These are phyloP conservation scores for Aotearoamyces nothofagi DNA, from an alignment of 2,329 filamentous ascomycete species.

Conservation along the genomic window DNA sequence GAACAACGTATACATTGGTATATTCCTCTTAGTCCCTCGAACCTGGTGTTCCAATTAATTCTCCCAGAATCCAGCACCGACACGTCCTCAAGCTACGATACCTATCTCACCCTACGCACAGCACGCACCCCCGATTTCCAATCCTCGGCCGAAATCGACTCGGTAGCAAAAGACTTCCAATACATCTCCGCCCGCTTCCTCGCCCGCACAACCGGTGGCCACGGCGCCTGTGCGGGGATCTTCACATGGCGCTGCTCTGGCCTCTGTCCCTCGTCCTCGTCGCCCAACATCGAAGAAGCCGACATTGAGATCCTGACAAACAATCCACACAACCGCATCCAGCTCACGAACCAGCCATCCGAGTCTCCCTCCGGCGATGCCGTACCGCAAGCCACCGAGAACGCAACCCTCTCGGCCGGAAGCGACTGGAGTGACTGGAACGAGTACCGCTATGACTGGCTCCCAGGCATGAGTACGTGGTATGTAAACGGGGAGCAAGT, in stretches of 20 bases:
- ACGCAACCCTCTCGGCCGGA: conserved; percentile 7
- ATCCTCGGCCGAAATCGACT: conserved; percentile 16
- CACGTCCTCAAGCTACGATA: conserved; percentile 5
- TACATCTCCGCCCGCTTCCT: conserved; percentile 15
- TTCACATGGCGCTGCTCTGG: conserved; percentile 19
- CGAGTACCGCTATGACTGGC: conserved; percentile 17
- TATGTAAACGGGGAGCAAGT: conserved; percentile 16
- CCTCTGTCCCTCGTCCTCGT: no score
- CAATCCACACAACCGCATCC: conserved; percentile 12
- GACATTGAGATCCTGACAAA: conserved; percentile 19
- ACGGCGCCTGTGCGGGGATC: conserved; percentile 17
- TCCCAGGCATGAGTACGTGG: conserved; percentile 14
- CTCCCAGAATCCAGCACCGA: conserved; percentile 2
- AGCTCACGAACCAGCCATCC: conserved; percentile 18
- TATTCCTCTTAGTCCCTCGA: no score
- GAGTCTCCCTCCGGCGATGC: conserved; percentile 9
- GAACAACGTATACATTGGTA: conserved; percentile 5
- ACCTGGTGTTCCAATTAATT: no score
- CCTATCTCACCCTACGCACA: conserved; percentile 18
- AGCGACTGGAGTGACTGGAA: conserved; percentile 16
- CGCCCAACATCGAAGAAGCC: conserved; percentile 13
- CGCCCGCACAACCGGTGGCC: conserved; percentile 14
- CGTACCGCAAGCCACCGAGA: conserved; percentile 10
- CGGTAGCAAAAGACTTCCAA: conserved; percentile 12
- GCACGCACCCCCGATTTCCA: conserved; percentile 13